A percentile compares a stretch with the other conserved stretches of the same genome.
These are phyloP conservation scores for Ustilago trichophora DNA, from an alignment of 1,284 basidiomycete species.

Conservation along the genomic window DNA sequence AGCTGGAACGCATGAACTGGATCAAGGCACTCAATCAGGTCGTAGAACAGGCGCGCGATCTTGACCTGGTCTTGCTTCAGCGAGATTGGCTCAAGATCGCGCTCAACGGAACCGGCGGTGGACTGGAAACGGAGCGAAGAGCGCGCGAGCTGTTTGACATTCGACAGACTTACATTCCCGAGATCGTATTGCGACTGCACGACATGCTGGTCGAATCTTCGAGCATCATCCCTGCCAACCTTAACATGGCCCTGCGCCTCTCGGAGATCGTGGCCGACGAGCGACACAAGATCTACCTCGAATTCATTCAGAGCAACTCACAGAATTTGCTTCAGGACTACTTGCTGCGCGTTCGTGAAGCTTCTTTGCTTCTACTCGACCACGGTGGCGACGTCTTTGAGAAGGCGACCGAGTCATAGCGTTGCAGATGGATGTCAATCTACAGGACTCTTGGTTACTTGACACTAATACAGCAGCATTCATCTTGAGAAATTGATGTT, in stretches of 20 bases:
- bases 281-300: conserved; percentile 83
- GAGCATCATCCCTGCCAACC: conserved; percentile 75
- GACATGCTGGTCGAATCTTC: conserved; percentile 76
- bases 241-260: conserved; percentile 80
- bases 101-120: conserved; percentile 23
- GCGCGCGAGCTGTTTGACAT: conserved; percentile 79
- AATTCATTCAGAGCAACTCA: conserved; percentile 75
- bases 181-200: conserved; percentile 87
- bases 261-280: conserved; percentile 88
- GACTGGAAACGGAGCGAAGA: conserved; percentile 71
- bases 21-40: conserved; percentile 45
- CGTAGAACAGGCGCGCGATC: conserved; percentile 67
- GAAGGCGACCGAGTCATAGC: conserved; percentile 32
- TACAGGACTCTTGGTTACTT: too few relatives aligned
- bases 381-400: conserved; percentile 43
- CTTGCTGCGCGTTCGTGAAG: conserved; percentile 57
- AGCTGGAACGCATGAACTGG: conserved; percentile 51
- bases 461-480: too few relatives aligned
- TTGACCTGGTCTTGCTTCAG: conserved; percentile 68
- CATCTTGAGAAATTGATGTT: too few relatives aligned
- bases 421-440: too few relatives aligned
- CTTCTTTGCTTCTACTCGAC: conserved; percentile 43
- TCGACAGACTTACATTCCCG: conserved; percentile 87
- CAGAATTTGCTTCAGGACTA: conserved; percentile 57
- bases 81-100: conserved; percentile 70